Evolutionary conservation across 108 stramenopile genomes (phyloP).

Genomic region (Cyclostephanos invisitatus): DNA sequence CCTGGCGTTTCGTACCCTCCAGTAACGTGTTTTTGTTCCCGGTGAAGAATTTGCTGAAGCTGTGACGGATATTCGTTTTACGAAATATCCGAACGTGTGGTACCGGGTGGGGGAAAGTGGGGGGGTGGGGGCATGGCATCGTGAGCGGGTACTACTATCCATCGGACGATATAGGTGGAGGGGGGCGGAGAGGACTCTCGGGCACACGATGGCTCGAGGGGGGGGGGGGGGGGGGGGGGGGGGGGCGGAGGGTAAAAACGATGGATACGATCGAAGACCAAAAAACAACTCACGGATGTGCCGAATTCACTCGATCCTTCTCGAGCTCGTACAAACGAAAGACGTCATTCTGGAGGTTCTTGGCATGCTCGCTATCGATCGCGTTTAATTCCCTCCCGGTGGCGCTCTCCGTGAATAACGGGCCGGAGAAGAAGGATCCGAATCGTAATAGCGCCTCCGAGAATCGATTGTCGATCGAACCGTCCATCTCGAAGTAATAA

Average conservation of each 20-base stretch:
- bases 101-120: too few relatives aligned
- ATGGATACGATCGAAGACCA: not conserved
- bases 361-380: constrained; percentile 93
- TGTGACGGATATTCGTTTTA: not conserved
- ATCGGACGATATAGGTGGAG: too few relatives aligned
- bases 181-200: too few relatives aligned
- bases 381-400: constrained; percentile 92
- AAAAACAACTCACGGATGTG: constrained; percentile 66
- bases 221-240: too few relatives aligned
- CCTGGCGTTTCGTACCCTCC: constrained; percentile 67
- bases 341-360: constrained; percentile 89
- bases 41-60: constrained; percentile 89
- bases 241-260: not conserved
- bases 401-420: constrained; percentile 83
- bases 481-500: constrained; percentile 91
- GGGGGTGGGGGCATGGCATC: not conserved
- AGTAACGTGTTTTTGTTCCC: constrained; percentile 88
- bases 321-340: constrained; percentile 88
- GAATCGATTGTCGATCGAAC: constrained; percentile 60
- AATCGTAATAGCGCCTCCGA: constrained; percentile 84
- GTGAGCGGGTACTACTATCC: too few relatives aligned
- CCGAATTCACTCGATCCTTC: constrained; percentile 79
- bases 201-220: too few relatives aligned
- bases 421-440: constrained; percentile 89
- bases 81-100: too few relatives aligned